Conservation (phyloP, 768 basidiomycete species). For the Lactarius sanguifluus region DNA sequence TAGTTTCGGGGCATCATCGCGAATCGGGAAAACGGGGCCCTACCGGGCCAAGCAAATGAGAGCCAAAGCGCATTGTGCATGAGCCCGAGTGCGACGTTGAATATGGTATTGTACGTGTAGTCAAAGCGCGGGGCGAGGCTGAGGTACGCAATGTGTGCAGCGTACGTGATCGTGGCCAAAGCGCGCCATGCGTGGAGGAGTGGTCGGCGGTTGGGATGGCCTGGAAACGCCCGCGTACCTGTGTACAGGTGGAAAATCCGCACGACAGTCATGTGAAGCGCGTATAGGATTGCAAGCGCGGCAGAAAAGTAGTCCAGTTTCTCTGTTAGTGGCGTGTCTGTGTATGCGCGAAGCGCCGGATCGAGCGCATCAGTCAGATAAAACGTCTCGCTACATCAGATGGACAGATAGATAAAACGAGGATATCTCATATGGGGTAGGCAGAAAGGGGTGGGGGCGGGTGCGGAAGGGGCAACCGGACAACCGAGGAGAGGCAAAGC, state of each 20-base stretch:
- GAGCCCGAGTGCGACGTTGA: conserved; percentile 76
- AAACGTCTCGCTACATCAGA: conserved; percentile 22
- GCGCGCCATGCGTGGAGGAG: conserved; percentile 45
- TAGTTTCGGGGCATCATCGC: conserved; percentile 54
- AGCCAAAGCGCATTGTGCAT: conserved; percentile 83
- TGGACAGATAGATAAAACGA: neutral
- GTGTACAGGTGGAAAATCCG: conserved; percentile 78
- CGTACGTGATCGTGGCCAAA: conserved; percentile 54
- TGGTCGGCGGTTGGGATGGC: conserved; percentile 20
- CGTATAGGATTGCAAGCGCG: conserved; percentile 76
- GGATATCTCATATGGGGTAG: too few species aligned
- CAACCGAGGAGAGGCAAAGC: neutral
- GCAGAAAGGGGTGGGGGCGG: too few species aligned
- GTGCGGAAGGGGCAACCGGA: neutral
- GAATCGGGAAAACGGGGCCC: conserved; percentile 50
- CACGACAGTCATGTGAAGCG: conserved; percentile 73
- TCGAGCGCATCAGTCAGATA: conserved; percentile 21
- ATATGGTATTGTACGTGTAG: conserved; percentile 90
- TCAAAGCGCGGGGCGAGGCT: conserved; percentile 76
- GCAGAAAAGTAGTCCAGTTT: conserved; percentile 96
- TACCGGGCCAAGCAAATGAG: conserved; percentile 59
- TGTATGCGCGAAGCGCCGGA: conserved; percentile 13
- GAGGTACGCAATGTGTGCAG: conserved; percentile 79
- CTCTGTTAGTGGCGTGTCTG: conserved; percentile 83
- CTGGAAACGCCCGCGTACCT: conserved; percentile 29